These are phyloP conservation scores for Cenchrus purpureus DNA, from an alignment of 176 grass and related monocot species.

Conservation along the genomic window DNA sequence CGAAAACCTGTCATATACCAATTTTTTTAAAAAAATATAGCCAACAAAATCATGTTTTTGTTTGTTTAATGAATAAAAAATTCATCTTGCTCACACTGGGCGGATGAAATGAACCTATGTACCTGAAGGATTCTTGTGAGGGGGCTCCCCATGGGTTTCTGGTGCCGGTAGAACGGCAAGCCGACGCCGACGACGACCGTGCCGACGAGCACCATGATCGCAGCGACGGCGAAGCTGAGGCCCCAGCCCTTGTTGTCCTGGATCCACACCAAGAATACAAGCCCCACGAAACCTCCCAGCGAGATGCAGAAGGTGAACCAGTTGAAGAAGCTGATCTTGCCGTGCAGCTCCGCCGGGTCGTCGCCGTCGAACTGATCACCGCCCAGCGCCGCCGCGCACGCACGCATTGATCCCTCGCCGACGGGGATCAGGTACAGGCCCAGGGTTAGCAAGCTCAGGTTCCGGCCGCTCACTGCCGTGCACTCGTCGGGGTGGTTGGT, in stretches of 20 bases:
- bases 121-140: constrained; percentile 69
- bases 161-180: constrained; percentile 55
- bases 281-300: constrained; percentile 42
- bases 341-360: constrained; percentile 27
- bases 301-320: constrained; percentile 66
- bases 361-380: constrained; percentile 70
- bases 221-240: constrained; percentile 40
- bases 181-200: constrained; percentile 37
- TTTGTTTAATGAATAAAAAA: not conserved
- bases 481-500: constrained; percentile 27
- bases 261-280: constrained; percentile 66
- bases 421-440: constrained; percentile 54
- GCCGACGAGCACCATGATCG: constrained; percentile 39
- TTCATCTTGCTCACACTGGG: not conserved
- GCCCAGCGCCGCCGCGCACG: constrained; percentile 52
- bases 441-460: constrained; percentile 47
- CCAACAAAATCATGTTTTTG: not conserved
- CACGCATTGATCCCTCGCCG: constrained; percentile 47
- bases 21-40: not conserved
- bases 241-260: constrained; percentile 64
- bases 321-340: constrained; percentile 70
- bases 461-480: constrained; percentile 29
- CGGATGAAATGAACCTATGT: not conserved
- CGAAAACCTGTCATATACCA: constrained; percentile 38
- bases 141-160: constrained; percentile 63